Percentiles rank a stretch among this genome's conserved stretches.
phyloP scores from a whole-genome alignment of 768 basidiomycete genomes.

The Rossbeevera mucosa region DNA sequence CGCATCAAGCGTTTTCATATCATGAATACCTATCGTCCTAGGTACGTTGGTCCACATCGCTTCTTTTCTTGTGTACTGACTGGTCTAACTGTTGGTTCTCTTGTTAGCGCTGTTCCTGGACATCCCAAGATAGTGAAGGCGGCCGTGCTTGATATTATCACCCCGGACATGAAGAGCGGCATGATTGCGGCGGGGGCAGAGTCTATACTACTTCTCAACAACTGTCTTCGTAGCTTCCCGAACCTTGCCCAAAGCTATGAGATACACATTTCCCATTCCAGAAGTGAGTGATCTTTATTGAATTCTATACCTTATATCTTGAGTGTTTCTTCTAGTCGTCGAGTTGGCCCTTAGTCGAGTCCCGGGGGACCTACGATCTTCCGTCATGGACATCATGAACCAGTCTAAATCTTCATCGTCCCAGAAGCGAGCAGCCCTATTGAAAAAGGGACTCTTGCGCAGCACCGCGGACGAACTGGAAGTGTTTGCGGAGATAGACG shows the following conservation, averaged over 20 bases:
- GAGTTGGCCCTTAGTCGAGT: slow-evolving; percentile 60
- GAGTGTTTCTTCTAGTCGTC: slow-evolving; percentile 46
- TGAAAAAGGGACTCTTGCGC: slow-evolving; percentile 66
- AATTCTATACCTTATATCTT: neutral
- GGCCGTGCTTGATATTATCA: slow-evolving; percentile 81
- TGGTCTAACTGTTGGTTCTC: neutral
- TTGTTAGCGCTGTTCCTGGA: slow-evolving; percentile 54
- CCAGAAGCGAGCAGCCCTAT: slow-evolving; percentile 64
- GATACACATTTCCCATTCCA: slow-evolving; percentile 74
- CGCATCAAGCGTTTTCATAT: slow-evolving; percentile 85
- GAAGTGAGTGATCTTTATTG: slow-evolving; percentile 42
- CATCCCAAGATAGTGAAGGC: slow-evolving; percentile 72
- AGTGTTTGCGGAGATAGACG: slow-evolving; percentile 57
- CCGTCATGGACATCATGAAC: slow-evolving; percentile 60
- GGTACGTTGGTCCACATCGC: slow-evolving; percentile 38
- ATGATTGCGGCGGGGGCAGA: slow-evolving; percentile 71
- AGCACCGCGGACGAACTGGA: slow-evolving; percentile 74
- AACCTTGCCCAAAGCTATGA: slow-evolving; percentile 64
- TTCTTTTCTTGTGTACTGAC: neutral
- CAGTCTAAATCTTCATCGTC: slow-evolving; percentile 60
- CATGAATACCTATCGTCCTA: slow-evolving; percentile 64
- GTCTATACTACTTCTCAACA: slow-evolving; percentile 61
- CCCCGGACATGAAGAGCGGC: slow-evolving; percentile 60
- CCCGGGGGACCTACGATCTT: slow-evolving; percentile 48
- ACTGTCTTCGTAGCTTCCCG: slow-evolving; percentile 68